Percentiles rank a stretch among this genome's conserved stretches.
phyloP scores from a whole-genome alignment of 306 rosid species.

The Gastrolobium bilobum region DNA sequence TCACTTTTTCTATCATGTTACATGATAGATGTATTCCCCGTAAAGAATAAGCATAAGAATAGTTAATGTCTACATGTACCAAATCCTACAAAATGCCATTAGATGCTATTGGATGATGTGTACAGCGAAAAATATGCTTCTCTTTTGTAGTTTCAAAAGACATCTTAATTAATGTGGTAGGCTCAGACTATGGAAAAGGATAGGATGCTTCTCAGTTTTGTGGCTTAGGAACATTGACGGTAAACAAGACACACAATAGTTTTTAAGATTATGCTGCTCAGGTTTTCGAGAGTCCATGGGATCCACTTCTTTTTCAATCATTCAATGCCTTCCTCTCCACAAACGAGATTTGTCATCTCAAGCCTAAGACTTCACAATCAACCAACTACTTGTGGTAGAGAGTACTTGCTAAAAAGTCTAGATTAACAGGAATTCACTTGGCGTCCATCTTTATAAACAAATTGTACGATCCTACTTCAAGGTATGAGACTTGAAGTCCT shows the following conservation, averaged over 20 bases:
- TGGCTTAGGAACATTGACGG: slow-evolving; percentile 39
- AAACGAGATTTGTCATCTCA: slow-evolving; percentile 4
- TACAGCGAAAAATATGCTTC: neutral
- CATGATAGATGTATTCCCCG: no score
- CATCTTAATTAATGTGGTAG: slow-evolving; percentile 21
- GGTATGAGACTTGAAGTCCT: no score
- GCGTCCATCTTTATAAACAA: neutral
- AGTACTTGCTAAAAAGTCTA: neutral
- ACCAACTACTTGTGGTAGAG: slow-evolving; percentile 24
- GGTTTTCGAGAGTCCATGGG: slow-evolving; percentile 24
- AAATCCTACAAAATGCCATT: slow-evolving; percentile 3
- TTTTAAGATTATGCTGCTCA: slow-evolving; percentile 23
- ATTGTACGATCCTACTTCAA: neutral
- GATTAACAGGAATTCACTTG: slow-evolving; percentile 24
- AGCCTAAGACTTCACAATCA: neutral
- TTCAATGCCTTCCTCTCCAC: slow-evolving; percentile 41
- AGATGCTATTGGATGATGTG: neutral
- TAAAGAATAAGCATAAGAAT: no score
- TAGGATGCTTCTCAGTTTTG: slow-evolving; percentile 23
- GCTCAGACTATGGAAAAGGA: slow-evolving; percentile 28
- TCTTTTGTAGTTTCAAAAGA: slow-evolving; percentile 2
- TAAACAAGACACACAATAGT: slow-evolving; percentile 28
- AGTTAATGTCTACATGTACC: neutral
- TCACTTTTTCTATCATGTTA: no score
- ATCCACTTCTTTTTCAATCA: slow-evolving; percentile 44